These are phyloP conservation scores for Leptodontidium sp. DNA, from an alignment of 2,329 filamentous ascomycete genomes.

Conservation along the genomic window DNA sequence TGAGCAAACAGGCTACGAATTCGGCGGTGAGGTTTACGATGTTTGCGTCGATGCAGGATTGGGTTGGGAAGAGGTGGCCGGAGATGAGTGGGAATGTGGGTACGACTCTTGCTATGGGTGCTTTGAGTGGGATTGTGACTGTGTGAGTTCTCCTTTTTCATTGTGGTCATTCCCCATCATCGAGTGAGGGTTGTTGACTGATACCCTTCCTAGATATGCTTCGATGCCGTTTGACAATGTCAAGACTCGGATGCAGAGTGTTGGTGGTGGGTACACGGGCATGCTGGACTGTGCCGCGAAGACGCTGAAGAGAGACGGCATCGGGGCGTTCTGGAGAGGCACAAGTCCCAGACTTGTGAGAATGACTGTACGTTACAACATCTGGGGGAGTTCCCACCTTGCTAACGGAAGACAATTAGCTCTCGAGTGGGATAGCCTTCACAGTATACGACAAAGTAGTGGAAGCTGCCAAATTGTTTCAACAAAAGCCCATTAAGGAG, in stretches of 20 bases:
- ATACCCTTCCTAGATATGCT: slow-evolving; percentile 22
- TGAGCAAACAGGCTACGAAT: slow-evolving; percentile 41
- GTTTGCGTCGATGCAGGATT: slow-evolving; percentile 39
- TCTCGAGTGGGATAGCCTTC: slow-evolving; percentile 28
- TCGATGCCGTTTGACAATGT: slow-evolving; percentile 42
- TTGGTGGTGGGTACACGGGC: slow-evolving; percentile 18
- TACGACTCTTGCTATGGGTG: slow-evolving; percentile 33
- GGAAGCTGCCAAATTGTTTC: neutral
- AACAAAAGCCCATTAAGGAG: neutral
- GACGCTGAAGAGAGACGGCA: slow-evolving; percentile 19
- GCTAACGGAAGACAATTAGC: slow-evolving; percentile 12
- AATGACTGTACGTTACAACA: slow-evolving; percentile 23
- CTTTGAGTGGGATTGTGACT: slow-evolving; percentile 37
- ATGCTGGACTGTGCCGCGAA: slow-evolving; percentile 23
- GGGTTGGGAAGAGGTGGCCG: slow-evolving; percentile 19
- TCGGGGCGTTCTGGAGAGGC: slow-evolving; percentile 29
- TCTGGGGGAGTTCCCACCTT: neutral
- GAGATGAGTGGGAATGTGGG: slow-evolving; percentile 6
- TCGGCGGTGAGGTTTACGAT: slow-evolving; percentile 39
- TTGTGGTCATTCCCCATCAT: neutral
- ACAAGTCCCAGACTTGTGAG: slow-evolving; percentile 31
- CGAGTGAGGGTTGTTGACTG: neutral
- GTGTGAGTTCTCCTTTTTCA: slow-evolving; percentile 32
- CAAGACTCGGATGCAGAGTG: slow-evolving; percentile 41
- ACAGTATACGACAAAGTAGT: slow-evolving; percentile 27